phyloP scores from a whole-genome alignment of 768 basidiomycete species.

The Rossbeevera mucosa region DNA sequence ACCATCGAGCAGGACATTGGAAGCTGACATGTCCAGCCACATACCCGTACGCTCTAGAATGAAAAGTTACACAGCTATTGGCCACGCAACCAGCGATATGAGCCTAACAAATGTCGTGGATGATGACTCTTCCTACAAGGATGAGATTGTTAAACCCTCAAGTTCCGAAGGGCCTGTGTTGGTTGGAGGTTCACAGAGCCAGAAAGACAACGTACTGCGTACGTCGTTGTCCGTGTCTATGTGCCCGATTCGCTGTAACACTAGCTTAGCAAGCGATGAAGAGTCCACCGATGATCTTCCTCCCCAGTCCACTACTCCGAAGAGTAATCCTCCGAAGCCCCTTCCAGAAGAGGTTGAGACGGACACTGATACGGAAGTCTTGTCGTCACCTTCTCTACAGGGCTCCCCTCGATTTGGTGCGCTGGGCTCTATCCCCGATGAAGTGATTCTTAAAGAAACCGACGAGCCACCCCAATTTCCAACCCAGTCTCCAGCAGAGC shows the following conservation, averaged over 20 bases:
- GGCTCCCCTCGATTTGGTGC: conserved; percentile 14
- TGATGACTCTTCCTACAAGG: conserved; percentile 22
- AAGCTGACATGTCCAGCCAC: conserved; percentile 30
- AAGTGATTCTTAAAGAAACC: conserved; percentile 15
- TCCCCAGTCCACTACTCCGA: conserved; percentile 27
- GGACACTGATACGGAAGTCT: conserved; percentile 27
- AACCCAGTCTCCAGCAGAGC: conserved; percentile 1
- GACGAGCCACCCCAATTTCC: conserved; percentile 16
- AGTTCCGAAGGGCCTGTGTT: conserved; percentile 22
- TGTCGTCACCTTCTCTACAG: conserved; percentile 20
- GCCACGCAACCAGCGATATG: conserved; percentile 16
- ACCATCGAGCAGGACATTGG: conserved; percentile 25
- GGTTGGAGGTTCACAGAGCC: conserved; percentile 6
- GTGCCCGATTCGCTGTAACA: not conserved
- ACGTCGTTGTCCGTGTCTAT: conserved; percentile 1
- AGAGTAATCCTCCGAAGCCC: conserved; percentile 14
- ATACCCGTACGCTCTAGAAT: conserved; percentile 43
- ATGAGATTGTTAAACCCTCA: conserved; percentile 26
- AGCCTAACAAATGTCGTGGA: conserved; percentile 22
- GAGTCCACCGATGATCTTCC: conserved; percentile 24
- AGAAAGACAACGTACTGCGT: conserved; percentile 21
- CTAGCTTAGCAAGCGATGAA: conserved; percentile 36
- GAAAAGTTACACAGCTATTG: conserved; percentile 25
- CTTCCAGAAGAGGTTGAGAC: conserved; percentile 17
- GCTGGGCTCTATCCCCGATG: conserved; percentile 5